These are phyloP conservation scores for Penicillium nucicola DNA, from an alignment of 495 filamentous ascomycete species.

Conservation along the genomic window DNA sequence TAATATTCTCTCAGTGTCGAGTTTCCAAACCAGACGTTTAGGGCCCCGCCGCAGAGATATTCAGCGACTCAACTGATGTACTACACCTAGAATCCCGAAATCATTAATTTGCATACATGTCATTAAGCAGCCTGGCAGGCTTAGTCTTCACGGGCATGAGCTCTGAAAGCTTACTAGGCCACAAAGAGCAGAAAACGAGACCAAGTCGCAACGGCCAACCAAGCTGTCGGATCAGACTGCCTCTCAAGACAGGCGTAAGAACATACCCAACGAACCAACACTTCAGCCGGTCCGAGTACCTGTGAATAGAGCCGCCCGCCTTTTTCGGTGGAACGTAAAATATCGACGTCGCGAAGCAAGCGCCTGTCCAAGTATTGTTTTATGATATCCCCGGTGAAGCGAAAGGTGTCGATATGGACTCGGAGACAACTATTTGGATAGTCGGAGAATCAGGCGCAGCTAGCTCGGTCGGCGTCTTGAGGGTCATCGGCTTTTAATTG, in stretches of 20 bases:
- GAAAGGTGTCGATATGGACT: constrained; percentile 68
- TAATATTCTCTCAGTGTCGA: background rate
- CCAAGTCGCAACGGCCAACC: constrained; percentile 48
- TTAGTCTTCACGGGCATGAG: constrained; percentile 64
- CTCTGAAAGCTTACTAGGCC: constrained; percentile 63
- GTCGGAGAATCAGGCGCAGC: constrained; percentile 32
- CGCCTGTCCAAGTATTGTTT: constrained; percentile 56
- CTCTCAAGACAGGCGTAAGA: constrained; percentile 61
- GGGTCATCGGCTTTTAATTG: constrained; percentile 60
- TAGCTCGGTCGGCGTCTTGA: constrained; percentile 40
- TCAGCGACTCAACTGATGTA: constrained; percentile 24
- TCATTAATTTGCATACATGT: constrained; percentile 56
- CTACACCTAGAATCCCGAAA: constrained; percentile 47
- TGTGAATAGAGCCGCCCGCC: constrained; percentile 59
- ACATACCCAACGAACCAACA: constrained; percentile 64
- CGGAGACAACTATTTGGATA: constrained; percentile 54
- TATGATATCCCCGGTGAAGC: constrained; percentile 74
- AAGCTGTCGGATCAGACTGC: constrained; percentile 46
- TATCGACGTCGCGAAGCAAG: constrained; percentile 49
- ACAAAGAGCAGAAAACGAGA: constrained; percentile 57
- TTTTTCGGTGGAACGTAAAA: constrained; percentile 64
- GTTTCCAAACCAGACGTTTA: background rate
- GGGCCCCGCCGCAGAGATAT: background rate
- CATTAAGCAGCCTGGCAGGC: constrained; percentile 51
- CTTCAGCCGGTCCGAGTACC: constrained; percentile 60